Evolutionary conservation across 129 eudicot species (phyloP).

Genomic region (Saposhnikovia divaricata): DNA sequence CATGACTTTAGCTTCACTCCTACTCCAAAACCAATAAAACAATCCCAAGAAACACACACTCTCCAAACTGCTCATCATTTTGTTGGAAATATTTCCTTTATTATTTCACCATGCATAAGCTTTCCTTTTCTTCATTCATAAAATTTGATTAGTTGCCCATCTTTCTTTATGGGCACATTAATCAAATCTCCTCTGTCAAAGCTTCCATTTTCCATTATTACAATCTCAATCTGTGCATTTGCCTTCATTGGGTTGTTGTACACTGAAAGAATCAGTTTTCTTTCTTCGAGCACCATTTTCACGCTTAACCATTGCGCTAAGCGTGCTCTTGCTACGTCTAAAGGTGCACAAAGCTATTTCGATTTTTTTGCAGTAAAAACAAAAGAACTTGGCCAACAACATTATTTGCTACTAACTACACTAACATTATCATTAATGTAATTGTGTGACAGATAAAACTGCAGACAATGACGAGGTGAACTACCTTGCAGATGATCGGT

Average conservation of each 20-base stretch:
- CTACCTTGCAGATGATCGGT: conserved; percentile 51
- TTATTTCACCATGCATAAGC: conserved; percentile 15
- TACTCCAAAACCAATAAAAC: conserved; percentile 48
- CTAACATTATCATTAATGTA: conserved; percentile 4
- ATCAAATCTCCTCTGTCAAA: conserved; percentile 38
- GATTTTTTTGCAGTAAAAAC: background rate
- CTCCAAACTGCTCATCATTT: conserved; percentile 26
- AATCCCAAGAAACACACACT: background rate
- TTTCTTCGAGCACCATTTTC: conserved; percentile 44
- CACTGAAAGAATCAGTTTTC: conserved; percentile 52
- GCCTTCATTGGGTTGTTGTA: conserved; percentile 51
- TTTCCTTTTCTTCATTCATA: conserved; percentile 6
- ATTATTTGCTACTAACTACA: background rate
- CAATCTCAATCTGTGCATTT: conserved; percentile 34
- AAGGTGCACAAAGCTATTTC: conserved; percentile 20
- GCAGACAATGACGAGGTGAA: conserved; percentile 19
- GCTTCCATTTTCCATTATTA: conserved; percentile 35
- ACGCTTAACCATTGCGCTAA: conserved; percentile 44
- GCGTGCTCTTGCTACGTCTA: conserved; percentile 24
- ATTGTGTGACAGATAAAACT: conserved; percentile 29
- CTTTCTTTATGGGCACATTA: conserved; percentile 26
- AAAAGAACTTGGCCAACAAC: background rate
- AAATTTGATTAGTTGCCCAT: conserved; percentile 5
- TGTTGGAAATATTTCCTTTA: conserved; percentile 14
- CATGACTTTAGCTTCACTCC: conserved; percentile 80